Percentiles rank a stretch among this genome's conserved stretches.
Evolutionary conservation across 1,139 yeast species (phyloP).

Genomic region (Zygosaccharomyces sapae): DNA sequence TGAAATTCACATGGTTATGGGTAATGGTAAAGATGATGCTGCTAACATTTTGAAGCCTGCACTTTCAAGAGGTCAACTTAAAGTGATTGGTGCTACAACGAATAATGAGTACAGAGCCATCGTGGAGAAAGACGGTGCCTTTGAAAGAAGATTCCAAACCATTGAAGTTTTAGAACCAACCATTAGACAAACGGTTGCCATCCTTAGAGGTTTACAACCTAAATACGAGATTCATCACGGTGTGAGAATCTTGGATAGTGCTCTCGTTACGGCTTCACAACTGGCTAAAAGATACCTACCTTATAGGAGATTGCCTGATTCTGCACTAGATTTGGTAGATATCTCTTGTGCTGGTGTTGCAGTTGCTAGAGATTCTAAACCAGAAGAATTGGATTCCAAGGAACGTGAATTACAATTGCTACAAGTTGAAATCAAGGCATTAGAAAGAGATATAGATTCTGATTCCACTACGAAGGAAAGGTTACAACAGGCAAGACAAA

Average conservation of each 20-base stretch:
- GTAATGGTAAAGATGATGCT: constrained; percentile 91
- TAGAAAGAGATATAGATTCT: constrained; percentile 92
- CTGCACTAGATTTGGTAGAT: constrained; percentile 95
- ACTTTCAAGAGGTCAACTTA: constrained; percentile 92
- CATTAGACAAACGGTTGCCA: constrained; percentile 88
- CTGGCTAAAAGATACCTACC: constrained; percentile 92
- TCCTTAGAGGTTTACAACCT: constrained; percentile 92
- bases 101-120: constrained; percentile 88
- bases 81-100: constrained; percentile 98
- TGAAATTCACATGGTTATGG: constrained; percentile 99
- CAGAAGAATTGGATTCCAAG: constrained; percentile 89
- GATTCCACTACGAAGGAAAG: constrained; percentile 86
- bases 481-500: constrained; percentile 68
- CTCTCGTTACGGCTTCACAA: constrained; percentile 92
- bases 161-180: constrained; percentile 95
- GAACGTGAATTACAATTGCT: constrained; percentile 89
- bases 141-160: constrained; percentile 97
- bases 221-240: constrained; percentile 98
- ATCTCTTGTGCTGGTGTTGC: constrained; percentile 98
- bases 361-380: constrained; percentile 95
- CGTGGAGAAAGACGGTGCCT: constrained; percentile 95
- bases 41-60: constrained; percentile 96
- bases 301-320: constrained; percentile 92
- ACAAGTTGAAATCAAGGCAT: constrained; percentile 93
- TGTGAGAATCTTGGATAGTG: constrained; percentile 91